A percentile compares a stretch with the other conserved stretches of the same genome.
phyloP scores from a whole-genome alignment of 2,329 filamentous ascomycete species.

The Colletotrichum neosansevieriae region DNA sequence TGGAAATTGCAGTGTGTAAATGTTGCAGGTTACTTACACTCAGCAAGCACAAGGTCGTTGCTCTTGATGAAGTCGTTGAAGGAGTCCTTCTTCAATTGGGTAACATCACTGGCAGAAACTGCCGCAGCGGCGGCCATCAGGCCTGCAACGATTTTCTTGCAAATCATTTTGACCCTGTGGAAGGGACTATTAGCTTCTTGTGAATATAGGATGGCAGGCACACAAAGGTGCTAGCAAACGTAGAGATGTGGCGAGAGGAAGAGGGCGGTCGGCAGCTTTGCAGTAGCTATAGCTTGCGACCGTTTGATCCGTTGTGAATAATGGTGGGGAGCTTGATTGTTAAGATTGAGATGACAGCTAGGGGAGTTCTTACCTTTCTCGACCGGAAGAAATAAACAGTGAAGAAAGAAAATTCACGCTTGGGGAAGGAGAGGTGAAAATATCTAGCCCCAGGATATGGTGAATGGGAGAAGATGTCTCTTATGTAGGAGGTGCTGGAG shows the following conservation, averaged over 20 bases:
- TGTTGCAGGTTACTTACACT: conserved; percentile 75
- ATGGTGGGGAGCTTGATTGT: not conserved
- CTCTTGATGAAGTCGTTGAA: conserved; percentile 89
- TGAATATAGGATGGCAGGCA: not conserved
- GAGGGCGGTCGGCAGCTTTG: not conserved
- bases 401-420: conserved; percentile 33
- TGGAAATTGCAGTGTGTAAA: conserved; percentile 39
- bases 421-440: conserved; percentile 23
- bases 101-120: conserved; percentile 79
- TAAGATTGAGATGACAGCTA: not conserved
- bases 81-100: conserved; percentile 84
- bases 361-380: conserved; percentile 35
- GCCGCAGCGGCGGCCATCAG: conserved; percentile 67
- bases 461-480: conserved; percentile 27
- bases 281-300: conserved; percentile 20
- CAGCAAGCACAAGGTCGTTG: conserved; percentile 90
- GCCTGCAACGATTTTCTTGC: conserved; percentile 64
- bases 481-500: conserved; percentile 36
- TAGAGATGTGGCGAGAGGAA: not conserved
- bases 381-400: conserved; percentile 35
- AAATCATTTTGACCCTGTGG: conserved; percentile 57
- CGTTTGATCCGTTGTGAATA: conserved; percentile 3
- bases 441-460: not conserved
- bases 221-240: not conserved
- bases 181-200: conserved; percentile 4